These are phyloP conservation scores for Fusarium sp. DNA, from an alignment of 2,329 filamentous ascomycete species.

Conservation along the genomic window DNA sequence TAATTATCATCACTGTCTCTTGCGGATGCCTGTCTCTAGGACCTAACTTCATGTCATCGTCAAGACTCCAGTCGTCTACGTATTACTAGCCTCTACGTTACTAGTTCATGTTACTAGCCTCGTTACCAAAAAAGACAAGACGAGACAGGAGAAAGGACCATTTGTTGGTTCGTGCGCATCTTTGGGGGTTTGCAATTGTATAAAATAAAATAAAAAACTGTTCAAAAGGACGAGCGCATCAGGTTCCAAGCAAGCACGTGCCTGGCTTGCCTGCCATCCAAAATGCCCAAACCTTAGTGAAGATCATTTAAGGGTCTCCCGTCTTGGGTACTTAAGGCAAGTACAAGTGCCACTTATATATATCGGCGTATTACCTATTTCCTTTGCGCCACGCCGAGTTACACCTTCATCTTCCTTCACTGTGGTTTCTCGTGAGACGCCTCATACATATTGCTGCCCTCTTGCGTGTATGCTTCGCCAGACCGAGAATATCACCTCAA, in stretches of 20 bases:
- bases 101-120: slow-evolving; percentile 8
- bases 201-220: too few species aligned
- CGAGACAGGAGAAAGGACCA: slow-evolving; percentile 3
- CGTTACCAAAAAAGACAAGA: slow-evolving; percentile 3
- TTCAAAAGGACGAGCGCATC: slow-evolving; percentile 12
- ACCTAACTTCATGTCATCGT: background rate
- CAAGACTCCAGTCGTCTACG: background rate
- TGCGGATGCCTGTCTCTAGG: background rate
- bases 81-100: slow-evolving; percentile 5
- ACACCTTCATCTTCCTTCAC: too few species aligned
- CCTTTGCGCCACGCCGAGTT: too few species aligned
- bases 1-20: background rate
- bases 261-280: background rate
- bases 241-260: slow-evolving; percentile 29
- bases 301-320: slow-evolving; percentile 27
- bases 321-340: slow-evolving; percentile 2
- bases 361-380: too few species aligned
- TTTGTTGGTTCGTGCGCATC: slow-evolving; percentile 6
- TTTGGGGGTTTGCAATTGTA: slow-evolving; percentile 8
- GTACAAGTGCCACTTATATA: too few species aligned
- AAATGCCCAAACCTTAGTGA: slow-evolving; percentile 19
- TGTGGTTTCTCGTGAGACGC: too few species aligned
- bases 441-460: too few species aligned
- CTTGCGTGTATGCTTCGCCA: background rate
- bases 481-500: too few species aligned